Conservation (phyloP, 257 asterid genomes). For the Rhazya stricta region DNA sequence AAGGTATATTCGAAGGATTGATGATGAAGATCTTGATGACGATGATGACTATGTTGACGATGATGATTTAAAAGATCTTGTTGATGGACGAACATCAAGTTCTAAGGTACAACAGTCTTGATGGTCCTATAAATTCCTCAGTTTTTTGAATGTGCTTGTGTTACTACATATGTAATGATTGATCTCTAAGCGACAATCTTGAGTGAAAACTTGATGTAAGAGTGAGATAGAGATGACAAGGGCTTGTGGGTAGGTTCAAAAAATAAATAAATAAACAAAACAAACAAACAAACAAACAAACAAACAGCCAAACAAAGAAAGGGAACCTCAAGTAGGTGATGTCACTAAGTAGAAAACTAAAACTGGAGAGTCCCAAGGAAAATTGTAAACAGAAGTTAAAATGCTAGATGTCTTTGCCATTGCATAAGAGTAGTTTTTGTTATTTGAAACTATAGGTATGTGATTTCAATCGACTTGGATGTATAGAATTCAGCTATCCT, state of each 20-base stretch:
- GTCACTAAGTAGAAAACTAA: not conserved
- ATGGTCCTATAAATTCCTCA: not conserved
- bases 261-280: too few relatives aligned
- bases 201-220: not conserved
- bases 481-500: not conserved
- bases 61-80: slow-evolving; percentile 17
- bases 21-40: slow-evolving; percentile 52
- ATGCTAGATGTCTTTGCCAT: not conserved
- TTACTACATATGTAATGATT: not conserved
- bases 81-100: slow-evolving; percentile 29
- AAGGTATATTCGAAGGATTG: slow-evolving; percentile 42
- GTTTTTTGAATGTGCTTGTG: not conserved
- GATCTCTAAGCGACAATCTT: not conserved
- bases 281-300: too few relatives aligned
- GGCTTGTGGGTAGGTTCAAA: too few relatives aligned
- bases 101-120: slow-evolving; percentile 39
- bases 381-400: not conserved
- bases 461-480: not conserved
- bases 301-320: not conserved
- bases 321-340: not conserved
- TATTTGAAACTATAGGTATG: not conserved
- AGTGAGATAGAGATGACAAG: not conserved
- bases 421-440: not conserved
- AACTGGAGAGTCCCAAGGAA: not conserved
- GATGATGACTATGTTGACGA: slow-evolving; percentile 38